Percentiles rank a stretch among this genome's conserved stretches.
Evolutionary conservation across 1,284 basidiomycete genomes (phyloP).

Genomic region (Apiotrichum brassicae): DNA sequence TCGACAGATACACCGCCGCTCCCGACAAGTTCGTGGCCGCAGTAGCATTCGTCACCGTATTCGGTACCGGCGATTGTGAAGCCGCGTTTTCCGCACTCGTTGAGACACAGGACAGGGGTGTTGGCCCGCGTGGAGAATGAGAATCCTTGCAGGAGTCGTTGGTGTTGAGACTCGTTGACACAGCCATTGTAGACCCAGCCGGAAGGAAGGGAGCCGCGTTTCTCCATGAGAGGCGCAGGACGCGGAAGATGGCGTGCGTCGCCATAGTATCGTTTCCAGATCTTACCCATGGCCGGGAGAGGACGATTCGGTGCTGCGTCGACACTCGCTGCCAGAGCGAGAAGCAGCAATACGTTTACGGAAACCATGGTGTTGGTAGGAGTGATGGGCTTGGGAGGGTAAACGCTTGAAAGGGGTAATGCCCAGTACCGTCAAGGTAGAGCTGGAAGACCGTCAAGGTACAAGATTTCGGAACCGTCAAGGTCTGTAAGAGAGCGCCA

Average conservation of each 20-base stretch:
- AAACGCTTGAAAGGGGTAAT: neutral
- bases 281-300: neutral
- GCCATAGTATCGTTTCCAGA: conserved; percentile 28
- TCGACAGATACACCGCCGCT: conserved; percentile 22
- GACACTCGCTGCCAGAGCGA: conserved; percentile 23
- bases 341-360: conserved; percentile 27
- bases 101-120: conserved; percentile 34
- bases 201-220: conserved; percentile 32
- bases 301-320: conserved; percentile 8
- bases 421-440: neutral
- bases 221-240: conserved; percentile 28
- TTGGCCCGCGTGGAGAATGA: conserved; percentile 26
- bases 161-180: conserved; percentile 34
- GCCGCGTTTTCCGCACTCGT: conserved; percentile 36
- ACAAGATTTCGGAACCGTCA: conserved; percentile 17
- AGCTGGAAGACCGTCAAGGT: conserved; percentile 3
- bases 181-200: conserved; percentile 44
- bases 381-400: neutral
- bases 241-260: conserved; percentile 27
- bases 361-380: conserved; percentile 31
- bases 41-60: conserved; percentile 44
- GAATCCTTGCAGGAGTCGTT: conserved; percentile 36
- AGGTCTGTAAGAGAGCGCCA: conserved; percentile 25
- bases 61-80: conserved; percentile 42
- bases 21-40: conserved; percentile 28